Base-by-base conservation (phyloP, 2,329 filamentous ascomycete genomes). In the Cytospora leucostoma region DNA sequence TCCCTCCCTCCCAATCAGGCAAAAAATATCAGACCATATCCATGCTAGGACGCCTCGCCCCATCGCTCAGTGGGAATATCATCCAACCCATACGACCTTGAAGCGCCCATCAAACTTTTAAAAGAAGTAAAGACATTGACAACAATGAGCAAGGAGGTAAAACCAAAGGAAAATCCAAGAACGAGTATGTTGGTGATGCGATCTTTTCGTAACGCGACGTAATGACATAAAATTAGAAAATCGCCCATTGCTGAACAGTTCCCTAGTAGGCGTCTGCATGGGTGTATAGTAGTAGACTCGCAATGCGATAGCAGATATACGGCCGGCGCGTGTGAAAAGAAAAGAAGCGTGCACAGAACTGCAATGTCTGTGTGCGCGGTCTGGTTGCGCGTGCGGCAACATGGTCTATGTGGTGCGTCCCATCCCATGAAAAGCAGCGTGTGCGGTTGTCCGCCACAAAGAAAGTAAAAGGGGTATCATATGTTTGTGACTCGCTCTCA, bases 381-480 rank as follows among this genome's bases (percentile, higher is more conserved):
- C 5, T 21, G 51, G n/a, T 27, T 38, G 40, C 40, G 51, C 21
- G 33, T 34, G 27, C n/a, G 19, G 27, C 34, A 11, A 17, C 47
- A 40, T 50, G 32, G 44, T 55, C 38, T 61, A 44, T 40, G 52
- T 49, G 37, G 19, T 52, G 53, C 37, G 37, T 50, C 15, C 38
- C 40, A 51, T 61, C 51, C 51, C 51, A 21, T 55, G 38, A 50
- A 55, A 38, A 55, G 40, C 59, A 55, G 49, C 59, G 37, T 61
- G 40, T 55, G 51, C 59, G 51, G 51, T 55, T 51, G 33, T 55
- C 34, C 27, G 37, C 55, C 37, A 34, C 32, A 52, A 55, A 10
- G 32, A 21, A 55, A 50, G 55, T 44, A 55, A 61, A 38, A 55
- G 32, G 58, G 59, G 59, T 61, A 61, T 61, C 59, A 33, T 51